These are phyloP conservation scores for Silene coronaria DNA, from an alignment of 179 eudicot species.

Conservation along the genomic window DNA sequence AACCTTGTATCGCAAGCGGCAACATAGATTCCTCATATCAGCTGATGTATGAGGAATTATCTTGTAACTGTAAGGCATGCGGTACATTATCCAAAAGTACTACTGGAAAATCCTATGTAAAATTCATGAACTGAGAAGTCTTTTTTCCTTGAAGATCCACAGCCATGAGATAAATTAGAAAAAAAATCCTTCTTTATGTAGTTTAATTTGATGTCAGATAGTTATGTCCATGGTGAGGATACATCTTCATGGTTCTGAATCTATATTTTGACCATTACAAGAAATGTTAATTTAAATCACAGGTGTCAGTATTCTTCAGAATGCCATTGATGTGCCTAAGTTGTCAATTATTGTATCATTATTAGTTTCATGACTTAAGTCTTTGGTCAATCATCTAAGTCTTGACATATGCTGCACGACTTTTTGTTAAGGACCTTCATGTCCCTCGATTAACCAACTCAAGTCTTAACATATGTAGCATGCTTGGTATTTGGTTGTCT, in stretches of 20 bases:
- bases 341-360: neutral
- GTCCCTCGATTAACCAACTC: neutral
- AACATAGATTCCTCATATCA: neutral
- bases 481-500: neutral
- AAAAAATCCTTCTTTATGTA: neutral
- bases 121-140: neutral
- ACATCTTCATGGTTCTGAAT: neutral
- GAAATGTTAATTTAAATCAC: neutral
- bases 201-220: conserved; percentile 1
- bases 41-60: neutral
- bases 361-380: neutral
- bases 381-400: too few relatives aligned
- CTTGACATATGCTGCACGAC: neutral
- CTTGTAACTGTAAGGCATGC: neutral
- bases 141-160: neutral
- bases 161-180: neutral
- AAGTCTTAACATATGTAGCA: neutral
- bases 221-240: neutral
- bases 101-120: neutral
- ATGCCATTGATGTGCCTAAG: neutral
- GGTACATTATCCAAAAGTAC: neutral
- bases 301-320: neutral
- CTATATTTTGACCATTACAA: neutral
- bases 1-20: neutral
- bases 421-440: neutral